A percentile compares a stretch with the other conserved stretches of the same genome.
These are phyloP conservation scores for Medicago truncatula DNA, from an alignment of 306 rosid genomes.

Conservation along the genomic window DNA sequence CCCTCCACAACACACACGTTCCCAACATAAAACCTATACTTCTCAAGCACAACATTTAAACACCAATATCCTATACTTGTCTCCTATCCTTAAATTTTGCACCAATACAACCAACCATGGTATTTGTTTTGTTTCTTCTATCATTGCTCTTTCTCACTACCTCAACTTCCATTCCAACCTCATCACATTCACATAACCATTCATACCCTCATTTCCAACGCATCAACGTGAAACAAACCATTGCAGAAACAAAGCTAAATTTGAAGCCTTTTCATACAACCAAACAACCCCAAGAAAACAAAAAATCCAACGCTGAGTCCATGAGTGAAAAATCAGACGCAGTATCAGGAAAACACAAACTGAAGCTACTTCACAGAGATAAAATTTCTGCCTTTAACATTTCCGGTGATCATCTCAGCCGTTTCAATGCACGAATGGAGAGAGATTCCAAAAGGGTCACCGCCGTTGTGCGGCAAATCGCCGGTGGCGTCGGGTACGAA, in stretches of 20 bases:
- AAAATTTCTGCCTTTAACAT: conserved; percentile 39
- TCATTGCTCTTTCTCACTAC: conserved; percentile 35
- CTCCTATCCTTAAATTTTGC: conserved; percentile 14
- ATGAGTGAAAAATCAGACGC: conserved; percentile 11
- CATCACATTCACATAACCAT: conserved; percentile 30
- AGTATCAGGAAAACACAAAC: conserved; percentile 49
- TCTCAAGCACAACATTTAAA: conserved; percentile 4
- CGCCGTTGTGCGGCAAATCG: conserved; percentile 53
- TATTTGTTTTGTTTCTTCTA: conserved; percentile 8
- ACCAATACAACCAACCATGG: conserved; percentile 28
- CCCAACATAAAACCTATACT: background rate
- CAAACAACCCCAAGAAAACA: conserved; percentile 12
- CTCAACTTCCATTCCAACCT: conserved; percentile 26
- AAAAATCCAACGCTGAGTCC: conserved; percentile 1
- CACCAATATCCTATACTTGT: conserved; percentile 14
- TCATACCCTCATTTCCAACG: conserved; percentile 52
- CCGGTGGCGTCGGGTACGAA: conserved; percentile 21
- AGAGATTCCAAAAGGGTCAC: conserved; percentile 70
- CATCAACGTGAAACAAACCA: conserved; percentile 42
- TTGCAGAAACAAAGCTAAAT: conserved; percentile 36
- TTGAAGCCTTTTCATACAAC: conserved; percentile 6
- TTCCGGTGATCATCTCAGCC: conserved; percentile 22
- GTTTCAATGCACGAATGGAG: conserved; percentile 60
- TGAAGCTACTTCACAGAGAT: conserved; percentile 77
- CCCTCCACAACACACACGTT: conserved; percentile 29